A percentile compares a stretch with the other conserved stretches of the same genome.
These are phyloP conservation scores for Cerrena zonata DNA, from an alignment of 1,284 basidiomycete genomes.

Conservation along the genomic window DNA sequence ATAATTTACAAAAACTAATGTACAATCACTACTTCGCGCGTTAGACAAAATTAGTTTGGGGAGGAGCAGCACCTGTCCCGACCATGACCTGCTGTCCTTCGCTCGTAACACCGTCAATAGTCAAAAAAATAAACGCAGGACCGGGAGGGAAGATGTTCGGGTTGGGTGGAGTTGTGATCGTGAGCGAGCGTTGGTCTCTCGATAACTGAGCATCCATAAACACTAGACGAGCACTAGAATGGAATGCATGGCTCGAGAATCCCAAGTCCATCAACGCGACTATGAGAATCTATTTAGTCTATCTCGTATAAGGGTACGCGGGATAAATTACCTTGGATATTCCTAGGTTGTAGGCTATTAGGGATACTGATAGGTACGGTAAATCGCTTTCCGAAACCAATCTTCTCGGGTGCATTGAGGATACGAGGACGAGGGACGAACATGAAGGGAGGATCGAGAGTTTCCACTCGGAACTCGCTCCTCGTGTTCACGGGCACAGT, in stretches of 20 bases:
- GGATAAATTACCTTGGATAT: constrained; percentile 30
- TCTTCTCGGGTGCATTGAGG: constrained; percentile 30
- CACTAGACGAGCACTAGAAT: constrained; percentile 40
- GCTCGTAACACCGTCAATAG: too few relatives aligned
- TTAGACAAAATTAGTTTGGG: too few relatives aligned
- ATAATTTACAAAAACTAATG: too few relatives aligned
- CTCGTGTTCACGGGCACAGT: constrained; percentile 43
- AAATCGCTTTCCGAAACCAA: constrained; percentile 36
- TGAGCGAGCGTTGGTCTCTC: constrained; percentile 32
- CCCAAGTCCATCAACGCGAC: constrained; percentile 20
- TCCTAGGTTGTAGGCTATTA: constrained; percentile 21
- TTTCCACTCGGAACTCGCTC: too few relatives aligned
- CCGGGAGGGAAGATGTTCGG: constrained; percentile 47
- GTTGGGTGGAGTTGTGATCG: constrained; percentile 39
- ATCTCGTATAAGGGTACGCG: neutral
- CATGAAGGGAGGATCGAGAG: too few relatives aligned
- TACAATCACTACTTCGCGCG: too few relatives aligned
- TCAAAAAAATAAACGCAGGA: constrained; percentile 42
- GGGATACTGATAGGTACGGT: constrained; percentile 34
- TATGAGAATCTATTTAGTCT: neutral
- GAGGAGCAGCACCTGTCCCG: constrained; percentile 32
- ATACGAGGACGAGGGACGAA: constrained; percentile 34
- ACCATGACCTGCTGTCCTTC: constrained; percentile 45
- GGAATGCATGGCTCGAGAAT: constrained; percentile 43
- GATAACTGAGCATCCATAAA: constrained; percentile 38